Base-by-base conservation (phyloP, 768 basidiomycete species). In the Calocera viscosa region DNA sequence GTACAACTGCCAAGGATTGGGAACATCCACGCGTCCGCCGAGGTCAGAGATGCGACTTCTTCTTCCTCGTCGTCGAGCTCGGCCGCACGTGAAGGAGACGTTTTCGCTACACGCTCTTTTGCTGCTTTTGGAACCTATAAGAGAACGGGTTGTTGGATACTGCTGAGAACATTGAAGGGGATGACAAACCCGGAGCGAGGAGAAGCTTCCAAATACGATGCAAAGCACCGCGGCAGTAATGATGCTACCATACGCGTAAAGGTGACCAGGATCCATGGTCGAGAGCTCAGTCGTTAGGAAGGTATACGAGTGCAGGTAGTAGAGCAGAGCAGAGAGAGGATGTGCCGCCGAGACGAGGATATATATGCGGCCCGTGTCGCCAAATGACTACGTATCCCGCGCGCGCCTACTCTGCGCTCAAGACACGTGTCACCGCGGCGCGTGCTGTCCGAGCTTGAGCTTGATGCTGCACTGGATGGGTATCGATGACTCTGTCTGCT, bases 1-100 rank as follows among this genome's bases (percentile, higher is more conserved):
- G 71, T 66, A 53, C 1, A 11, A 8, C 64, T 66, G 19, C 73
- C 73, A 38, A 74, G 32, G 53, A 74, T 32, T 0, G 73, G 73
- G 24, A 74, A 73, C 35, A 67, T 24, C 65, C 68, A 72, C 16
- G 73, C 73, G 49, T 74, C 73, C 0, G n/a, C 64, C 49, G 43
- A 70, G 19, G 70, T 71, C 34, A 47, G 26, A 26, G 53, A 26
- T 2, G 53, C 53, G 53, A 26, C 53, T 30, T 60, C 53, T 60
- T 60, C 53, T 7, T 60, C 53, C 19, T 60, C 53, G 8, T 60
- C 53, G 7, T 60, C 53, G 14, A 60, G 24, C 53, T 60, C 5
- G 22, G 53, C 53, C 2, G 30, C 53, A 60, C 26, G 53, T 28
- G 24, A 11, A 2, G 53, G 53, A 32, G 53, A 60, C 5, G 16